Evolutionary conservation across 2,329 filamentous ascomycete genomes (phyloP).

Genomic region (Leptographium wingfieldii): DNA sequence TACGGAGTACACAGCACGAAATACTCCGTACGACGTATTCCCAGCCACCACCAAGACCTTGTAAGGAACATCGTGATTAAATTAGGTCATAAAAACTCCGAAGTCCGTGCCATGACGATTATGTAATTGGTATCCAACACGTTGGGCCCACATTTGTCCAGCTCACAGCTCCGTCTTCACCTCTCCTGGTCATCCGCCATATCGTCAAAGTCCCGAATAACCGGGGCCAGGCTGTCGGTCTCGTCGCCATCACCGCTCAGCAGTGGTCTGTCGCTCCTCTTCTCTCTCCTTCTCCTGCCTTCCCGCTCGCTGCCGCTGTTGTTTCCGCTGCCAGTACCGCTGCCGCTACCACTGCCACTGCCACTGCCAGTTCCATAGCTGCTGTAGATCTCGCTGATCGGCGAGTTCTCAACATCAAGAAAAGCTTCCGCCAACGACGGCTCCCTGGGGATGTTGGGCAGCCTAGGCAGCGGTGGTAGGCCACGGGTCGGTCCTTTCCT

Average conservation of each 20-base stretch:
- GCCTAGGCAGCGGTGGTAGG: conserved; percentile 4
- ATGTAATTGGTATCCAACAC: not conserved
- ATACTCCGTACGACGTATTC: too few species aligned
- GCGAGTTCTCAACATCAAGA: conserved; percentile 15
- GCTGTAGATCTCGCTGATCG: conserved; percentile 13
- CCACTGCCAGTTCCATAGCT: conserved; percentile 6
- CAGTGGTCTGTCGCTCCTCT: conserved; percentile 10
- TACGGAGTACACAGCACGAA: too few species aligned
- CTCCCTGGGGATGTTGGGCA: conserved; percentile 7
- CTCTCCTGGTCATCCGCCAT: conserved; percentile 15
- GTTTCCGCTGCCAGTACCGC: not conserved
- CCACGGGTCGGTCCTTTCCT: not conserved
- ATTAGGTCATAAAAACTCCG: too few species aligned
- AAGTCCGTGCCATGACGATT: too few species aligned
- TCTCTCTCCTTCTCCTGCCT: not conserved
- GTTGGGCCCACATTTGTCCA: too few species aligned
- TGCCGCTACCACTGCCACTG: conserved; percentile 11
- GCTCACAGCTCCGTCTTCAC: not conserved
- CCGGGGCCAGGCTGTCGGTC: conserved; percentile 14
- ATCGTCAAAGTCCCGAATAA: conserved; percentile 26
- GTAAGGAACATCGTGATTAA: too few species aligned
- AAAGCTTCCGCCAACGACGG: conserved; percentile 11
- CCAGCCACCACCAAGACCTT: too few species aligned
- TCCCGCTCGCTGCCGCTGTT: not conserved
- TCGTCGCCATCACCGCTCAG: conserved; percentile 13